phyloP scores from a whole-genome alignment of 164 flowering plant genomes.

The Protea cynaroides region DNA sequence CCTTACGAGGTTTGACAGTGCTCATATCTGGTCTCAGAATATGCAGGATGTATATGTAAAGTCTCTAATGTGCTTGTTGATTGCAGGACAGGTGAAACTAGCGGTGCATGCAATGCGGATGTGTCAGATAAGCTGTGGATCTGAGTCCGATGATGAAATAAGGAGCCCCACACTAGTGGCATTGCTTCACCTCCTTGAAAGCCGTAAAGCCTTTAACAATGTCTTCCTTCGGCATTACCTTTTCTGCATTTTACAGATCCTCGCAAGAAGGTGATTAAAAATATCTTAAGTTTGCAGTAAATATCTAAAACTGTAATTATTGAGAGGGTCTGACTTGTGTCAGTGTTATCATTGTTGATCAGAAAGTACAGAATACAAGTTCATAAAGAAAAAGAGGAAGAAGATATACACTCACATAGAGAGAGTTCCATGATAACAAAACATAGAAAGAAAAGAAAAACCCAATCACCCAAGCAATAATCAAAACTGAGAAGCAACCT shows the following conservation, averaged over 20 bases:
- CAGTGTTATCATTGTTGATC: not conserved
- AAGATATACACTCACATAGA: too few species aligned
- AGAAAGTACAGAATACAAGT: too few species aligned
- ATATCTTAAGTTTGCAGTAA: not conserved
- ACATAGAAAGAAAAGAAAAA: too few species aligned
- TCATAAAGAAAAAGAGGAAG: too few species aligned
- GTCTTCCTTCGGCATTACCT: conserved; percentile 79
- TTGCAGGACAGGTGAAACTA: conserved; percentile 79
- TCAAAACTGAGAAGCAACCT: too few species aligned
- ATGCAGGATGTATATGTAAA: conserved; percentile 7
- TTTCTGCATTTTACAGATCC: conserved; percentile 83
- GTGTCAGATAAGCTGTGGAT: conserved; percentile 50
- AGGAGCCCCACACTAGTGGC: conserved; percentile 54
- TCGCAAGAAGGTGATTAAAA: conserved; percentile 56
- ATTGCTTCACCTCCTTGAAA: conserved; percentile 66
- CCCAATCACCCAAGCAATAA: too few species aligned
- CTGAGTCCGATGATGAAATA: conserved; percentile 30
- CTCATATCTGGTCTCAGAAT: not conserved
- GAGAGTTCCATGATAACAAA: too few species aligned
- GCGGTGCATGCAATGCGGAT: conserved; percentile 61
- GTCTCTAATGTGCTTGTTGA: conserved; percentile 5
- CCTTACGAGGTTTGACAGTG: conserved; percentile 59
- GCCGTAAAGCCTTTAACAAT: conserved; percentile 73
- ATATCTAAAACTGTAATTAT: not conserved
- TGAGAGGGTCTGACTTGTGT: not conserved